phyloP scores from a whole-genome alignment of 78 protist genomes.

The Paulinella micropora region DNA sequence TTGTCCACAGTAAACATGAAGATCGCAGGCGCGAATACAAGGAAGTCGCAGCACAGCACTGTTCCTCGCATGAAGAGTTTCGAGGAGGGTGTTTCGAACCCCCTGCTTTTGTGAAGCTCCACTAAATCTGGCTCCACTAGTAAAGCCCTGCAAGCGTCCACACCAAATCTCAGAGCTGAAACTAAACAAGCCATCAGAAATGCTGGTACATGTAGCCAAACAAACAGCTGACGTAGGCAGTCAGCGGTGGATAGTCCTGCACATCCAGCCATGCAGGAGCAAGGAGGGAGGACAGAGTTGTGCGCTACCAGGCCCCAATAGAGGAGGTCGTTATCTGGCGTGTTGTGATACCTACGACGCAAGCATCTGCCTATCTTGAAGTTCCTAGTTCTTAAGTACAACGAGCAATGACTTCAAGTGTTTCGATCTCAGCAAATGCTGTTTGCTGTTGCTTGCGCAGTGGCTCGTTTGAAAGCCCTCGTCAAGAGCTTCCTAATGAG shows the following conservation, averaged over 20 bases:
- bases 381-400: neutral
- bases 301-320: neutral
- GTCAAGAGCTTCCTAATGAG: too few species aligned
- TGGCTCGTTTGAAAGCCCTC: too few species aligned
- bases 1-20: too few species aligned
- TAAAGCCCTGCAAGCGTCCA: neutral
- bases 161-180: neutral
- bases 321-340: slow-evolving; percentile 64
- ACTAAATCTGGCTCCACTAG: neutral
- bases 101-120: neutral
- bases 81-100: neutral
- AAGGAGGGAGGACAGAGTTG: neutral
- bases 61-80: neutral
- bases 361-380: neutral
- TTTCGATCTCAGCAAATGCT: too few species aligned
- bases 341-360: slow-evolving; percentile 52
- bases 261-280: neutral
- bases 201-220: slow-evolving; percentile 44
- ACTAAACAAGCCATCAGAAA: neutral
- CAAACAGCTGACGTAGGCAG: slow-evolving; percentile 66
- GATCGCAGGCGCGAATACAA: too few species aligned
- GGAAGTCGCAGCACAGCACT: too few species aligned
- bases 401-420: neutral
- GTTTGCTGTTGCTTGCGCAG: too few species aligned
- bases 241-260: slow-evolving; percentile 94